Evolutionary conservation across 306 rosid species (phyloP).

Genomic region (Inga oerstediana): DNA sequence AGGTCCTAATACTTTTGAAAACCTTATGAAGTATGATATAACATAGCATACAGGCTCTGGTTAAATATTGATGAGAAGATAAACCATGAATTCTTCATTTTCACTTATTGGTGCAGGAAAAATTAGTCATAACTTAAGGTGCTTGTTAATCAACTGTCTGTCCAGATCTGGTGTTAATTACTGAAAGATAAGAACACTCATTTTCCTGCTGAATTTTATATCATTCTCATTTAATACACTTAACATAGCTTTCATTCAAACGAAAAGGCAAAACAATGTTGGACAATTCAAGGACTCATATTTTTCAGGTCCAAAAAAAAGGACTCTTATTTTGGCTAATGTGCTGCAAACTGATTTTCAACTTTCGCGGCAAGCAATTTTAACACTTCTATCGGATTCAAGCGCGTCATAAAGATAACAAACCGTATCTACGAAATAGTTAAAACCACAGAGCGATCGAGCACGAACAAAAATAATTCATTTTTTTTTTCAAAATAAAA

Average conservation of each 20-base stretch:
- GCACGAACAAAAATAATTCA: slow-evolving; percentile 9
- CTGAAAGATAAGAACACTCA: slow-evolving; percentile 25
- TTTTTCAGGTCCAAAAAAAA: not conserved
- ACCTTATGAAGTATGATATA: slow-evolving; percentile 4
- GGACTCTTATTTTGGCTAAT: slow-evolving; percentile 3
- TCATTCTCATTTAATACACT: slow-evolving; percentile 17
- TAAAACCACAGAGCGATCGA: slow-evolving; percentile 3
- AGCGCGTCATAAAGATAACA: slow-evolving; percentile 30
- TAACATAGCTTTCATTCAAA: slow-evolving; percentile 20
- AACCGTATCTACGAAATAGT: slow-evolving; percentile 20
- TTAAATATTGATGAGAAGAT: not conserved
- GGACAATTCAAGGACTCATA: slow-evolving; percentile 16
- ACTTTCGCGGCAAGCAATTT: not conserved
- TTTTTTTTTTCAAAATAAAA: not conserved
- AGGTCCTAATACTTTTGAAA: not conserved
- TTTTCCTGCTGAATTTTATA: slow-evolving; percentile 8
- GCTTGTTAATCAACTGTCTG: not conserved
- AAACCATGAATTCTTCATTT: slow-evolving; percentile 2
- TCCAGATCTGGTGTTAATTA: slow-evolving; percentile 39
- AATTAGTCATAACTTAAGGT: not conserved
- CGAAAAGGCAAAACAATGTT: not conserved
- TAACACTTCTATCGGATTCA: slow-evolving; percentile 27
- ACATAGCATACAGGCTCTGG: not conserved
- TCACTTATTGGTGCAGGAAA: not conserved
- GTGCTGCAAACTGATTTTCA: slow-evolving; percentile 7